Base-by-base conservation (phyloP, 257 asterid genomes). In the Echites panduratus region DNA sequence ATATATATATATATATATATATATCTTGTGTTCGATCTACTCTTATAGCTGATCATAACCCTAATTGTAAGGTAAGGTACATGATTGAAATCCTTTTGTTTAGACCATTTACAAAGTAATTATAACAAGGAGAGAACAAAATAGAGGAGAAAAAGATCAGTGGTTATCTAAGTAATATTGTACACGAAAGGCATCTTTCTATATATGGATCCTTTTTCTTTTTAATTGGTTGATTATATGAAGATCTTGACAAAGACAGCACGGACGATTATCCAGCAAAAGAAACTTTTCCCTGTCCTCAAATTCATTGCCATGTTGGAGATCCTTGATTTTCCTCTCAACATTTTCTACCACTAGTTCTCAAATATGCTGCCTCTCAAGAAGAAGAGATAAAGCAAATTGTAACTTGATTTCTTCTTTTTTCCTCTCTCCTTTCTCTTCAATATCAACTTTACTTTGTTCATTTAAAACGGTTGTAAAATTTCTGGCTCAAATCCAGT, bases 261-360 rank as follows among this genome's bases (percentile, higher is more conserved):
- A 50, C 50, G 5, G 11, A 10, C 12, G 38, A 14, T 4, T 7
- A 52, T 32, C 5, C 48, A 50, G 61, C 62, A 49, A 32, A 19
- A 50, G 29, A 68, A 68, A 69, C 16, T 17, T 4, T n/a, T 32
- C 73, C 47, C 19, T 26, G 47, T 20, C 63, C 63, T 29, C 32
- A 50, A 32, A 3, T 70, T 3, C 74, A 52, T 13, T 7, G 24
- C 66, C 66, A 70, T 6, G 75, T 6, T 56, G 43, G 75, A 70
- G 52, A 52, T 53, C 40, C 53, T 70, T 70, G 41, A 70, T 56
- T 71, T 52, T 70, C 20, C 29, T 70, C n/a, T 29, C 65, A 35
- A 52, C 38, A 53, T 2, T 11, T 29, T 50, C 20, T 6, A 20
- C 50, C 29, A 8, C 44, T 7, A 47, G 26, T 27, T 43, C 32